These are phyloP conservation scores for Cutaneotrichosporon mucoides DNA, from an alignment of 1,284 basidiomycete species.

Conservation along the genomic window DNA sequence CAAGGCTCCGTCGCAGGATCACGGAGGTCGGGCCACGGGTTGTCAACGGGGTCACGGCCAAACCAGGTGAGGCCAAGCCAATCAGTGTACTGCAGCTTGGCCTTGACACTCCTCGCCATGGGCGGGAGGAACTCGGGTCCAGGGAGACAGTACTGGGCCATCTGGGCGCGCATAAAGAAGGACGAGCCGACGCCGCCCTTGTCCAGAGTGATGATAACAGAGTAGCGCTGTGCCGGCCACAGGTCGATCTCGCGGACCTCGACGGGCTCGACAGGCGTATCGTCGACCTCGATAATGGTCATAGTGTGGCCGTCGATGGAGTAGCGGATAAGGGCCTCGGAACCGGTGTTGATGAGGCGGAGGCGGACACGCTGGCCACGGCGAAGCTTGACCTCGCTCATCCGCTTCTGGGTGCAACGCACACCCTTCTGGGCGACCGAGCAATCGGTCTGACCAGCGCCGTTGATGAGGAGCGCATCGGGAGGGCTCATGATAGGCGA, in stretches of 20 bases:
- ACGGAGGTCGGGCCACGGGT: conserved; percentile 22
- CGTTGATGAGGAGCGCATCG: conserved; percentile 33
- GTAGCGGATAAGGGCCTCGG: conserved; percentile 18
- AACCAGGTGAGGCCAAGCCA: conserved; percentile 12
- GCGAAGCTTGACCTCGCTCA: neutral
- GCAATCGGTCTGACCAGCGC: conserved; percentile 21
- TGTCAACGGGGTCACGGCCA: conserved; percentile 10
- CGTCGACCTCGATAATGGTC: conserved; percentile 33
- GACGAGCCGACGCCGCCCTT: conserved; percentile 26
- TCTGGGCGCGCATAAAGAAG: conserved; percentile 37
- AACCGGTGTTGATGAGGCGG: conserved; percentile 27
- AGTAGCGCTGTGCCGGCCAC: conserved; percentile 38
- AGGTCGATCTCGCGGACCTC: conserved; percentile 26
- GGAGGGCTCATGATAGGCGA: conserved; percentile 15
- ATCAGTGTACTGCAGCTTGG: conserved; percentile 15
- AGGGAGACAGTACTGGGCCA: conserved; percentile 16
- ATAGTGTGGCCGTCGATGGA: conserved; percentile 35
- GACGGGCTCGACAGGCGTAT: conserved; percentile 24
- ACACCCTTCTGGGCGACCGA: conserved; percentile 1
- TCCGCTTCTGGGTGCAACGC: conserved; percentile 3
- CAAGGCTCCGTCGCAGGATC: neutral
- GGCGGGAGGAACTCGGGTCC: neutral
- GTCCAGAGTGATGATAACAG: conserved; percentile 35
- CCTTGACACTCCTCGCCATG: neutral
- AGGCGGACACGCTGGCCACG: conserved; percentile 13